Evolutionary conservation across 768 basidiomycete species (phyloP).

Genomic region (Tulasnella sp.): DNA sequence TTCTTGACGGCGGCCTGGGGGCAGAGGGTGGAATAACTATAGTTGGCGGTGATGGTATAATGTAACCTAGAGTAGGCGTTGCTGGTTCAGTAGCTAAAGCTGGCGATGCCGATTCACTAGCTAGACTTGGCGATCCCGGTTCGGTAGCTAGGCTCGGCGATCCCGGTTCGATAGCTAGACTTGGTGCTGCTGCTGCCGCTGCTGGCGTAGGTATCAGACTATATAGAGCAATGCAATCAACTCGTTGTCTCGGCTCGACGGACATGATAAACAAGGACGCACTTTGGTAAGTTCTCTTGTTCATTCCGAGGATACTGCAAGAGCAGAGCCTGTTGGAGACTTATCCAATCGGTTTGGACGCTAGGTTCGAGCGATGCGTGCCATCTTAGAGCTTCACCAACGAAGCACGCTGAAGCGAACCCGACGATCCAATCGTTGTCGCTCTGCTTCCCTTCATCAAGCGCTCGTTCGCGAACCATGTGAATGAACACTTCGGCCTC

Average conservation of each 20-base stretch:
- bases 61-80: too few species aligned
- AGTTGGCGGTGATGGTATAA: too few species aligned
- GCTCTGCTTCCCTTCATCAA: neutral
- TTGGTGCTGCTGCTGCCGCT: neutral
- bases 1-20: neutral
- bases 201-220: neutral
- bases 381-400: neutral
- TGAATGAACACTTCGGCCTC: slow-evolving; percentile 5
- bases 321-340: neutral
- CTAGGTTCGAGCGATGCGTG: neutral
- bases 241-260: neutral
- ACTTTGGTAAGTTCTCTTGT: neutral
- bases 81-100: too few species aligned
- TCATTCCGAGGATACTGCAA: neutral
- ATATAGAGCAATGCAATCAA: neutral
- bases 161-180: too few species aligned
- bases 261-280: neutral
- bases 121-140: too few species aligned
- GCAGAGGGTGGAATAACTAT: neutral
- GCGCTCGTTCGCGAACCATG: neutral
- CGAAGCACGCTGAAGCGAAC: neutral
- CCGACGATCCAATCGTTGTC: neutral
- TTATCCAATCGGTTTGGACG: neutral
- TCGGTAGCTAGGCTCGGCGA: too few species aligned
- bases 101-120: too few species aligned